Evolutionary conservation across 208 protist genomes (phyloP).

Genomic region (Trichomonas tenax): DNA sequence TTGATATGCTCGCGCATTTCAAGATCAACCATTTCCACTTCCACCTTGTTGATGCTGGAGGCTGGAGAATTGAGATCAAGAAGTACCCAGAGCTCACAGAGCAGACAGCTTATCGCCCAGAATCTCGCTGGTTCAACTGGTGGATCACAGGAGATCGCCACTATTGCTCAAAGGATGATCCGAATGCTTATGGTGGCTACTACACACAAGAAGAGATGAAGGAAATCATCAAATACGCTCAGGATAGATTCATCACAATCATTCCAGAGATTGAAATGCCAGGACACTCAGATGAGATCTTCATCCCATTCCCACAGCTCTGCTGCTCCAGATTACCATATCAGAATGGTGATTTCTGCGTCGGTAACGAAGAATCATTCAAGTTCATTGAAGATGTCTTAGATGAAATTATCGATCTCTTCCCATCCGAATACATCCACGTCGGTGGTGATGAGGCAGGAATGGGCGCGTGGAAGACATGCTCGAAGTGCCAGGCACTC

Average conservation of each 20-base stretch:
- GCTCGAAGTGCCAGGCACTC: not conserved
- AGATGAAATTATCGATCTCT: not conserved
- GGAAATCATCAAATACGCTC: constrained; percentile 12
- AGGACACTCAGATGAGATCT: not conserved
- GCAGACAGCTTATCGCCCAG: not conserved
- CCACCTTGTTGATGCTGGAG: not conserved
- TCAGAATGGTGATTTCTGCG: not conserved
- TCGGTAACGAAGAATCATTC: not conserved
- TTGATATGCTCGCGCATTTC: not conserved
- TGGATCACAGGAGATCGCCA: not conserved
- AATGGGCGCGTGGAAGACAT: not conserved
- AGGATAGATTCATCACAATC: not conserved
- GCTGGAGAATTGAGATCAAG: constrained; percentile 4
- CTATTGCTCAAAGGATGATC: not conserved
- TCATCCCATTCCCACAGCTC: not conserved
- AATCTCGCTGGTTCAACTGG: not conserved
- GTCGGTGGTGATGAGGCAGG: not conserved
- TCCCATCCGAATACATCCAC: constrained; percentile 18
- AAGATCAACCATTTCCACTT: constrained; percentile 12
- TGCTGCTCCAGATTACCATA: not conserved
- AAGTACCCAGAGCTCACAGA: not conserved
- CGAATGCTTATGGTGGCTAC: not conserved
- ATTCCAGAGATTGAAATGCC: constrained; percentile 25
- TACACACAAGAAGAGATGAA: constrained; percentile 18
- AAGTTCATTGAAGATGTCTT: not conserved